phyloP scores from a whole-genome alignment of 2,329 filamentous ascomycete genomes.

The Monosporascus sp. region DNA sequence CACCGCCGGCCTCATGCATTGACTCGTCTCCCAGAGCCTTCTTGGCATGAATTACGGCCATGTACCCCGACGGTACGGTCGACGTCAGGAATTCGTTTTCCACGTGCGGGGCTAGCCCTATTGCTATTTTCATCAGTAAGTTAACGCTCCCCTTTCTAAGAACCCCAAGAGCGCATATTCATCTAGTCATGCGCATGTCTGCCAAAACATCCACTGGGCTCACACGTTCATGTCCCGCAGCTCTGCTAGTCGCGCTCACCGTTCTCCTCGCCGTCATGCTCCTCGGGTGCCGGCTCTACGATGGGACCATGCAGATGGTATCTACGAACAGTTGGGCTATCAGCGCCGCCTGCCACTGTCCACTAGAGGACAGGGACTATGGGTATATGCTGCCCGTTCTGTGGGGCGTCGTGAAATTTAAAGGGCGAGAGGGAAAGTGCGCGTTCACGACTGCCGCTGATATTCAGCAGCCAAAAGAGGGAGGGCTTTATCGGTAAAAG shows the following conservation, averaged over 20 bases:
- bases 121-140: slow-evolving; percentile 20
- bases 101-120: slow-evolving; percentile 24
- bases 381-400: slow-evolving; percentile 21
- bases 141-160: neutral
- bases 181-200: neutral
- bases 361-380: slow-evolving; percentile 13
- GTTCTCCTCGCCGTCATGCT: slow-evolving; percentile 10
- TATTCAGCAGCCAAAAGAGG: slow-evolving; percentile 7
- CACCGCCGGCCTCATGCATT: slow-evolving; percentile 36
- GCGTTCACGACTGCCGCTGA: slow-evolving; percentile 16
- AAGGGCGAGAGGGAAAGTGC: slow-evolving; percentile 13
- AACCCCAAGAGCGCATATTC: neutral
- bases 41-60: slow-evolving; percentile 30
- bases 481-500: slow-evolving; percentile 3
- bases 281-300: slow-evolving; percentile 21
- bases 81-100: slow-evolving; percentile 25
- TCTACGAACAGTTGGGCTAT: slow-evolving; percentile 27
- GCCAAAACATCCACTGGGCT: neutral
- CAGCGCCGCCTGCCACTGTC: slow-evolving; percentile 24
- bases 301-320: slow-evolving; percentile 27
- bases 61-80: slow-evolving; percentile 15
- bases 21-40: slow-evolving; percentile 44
- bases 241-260: slow-evolving; percentile 7
- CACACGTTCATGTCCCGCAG: slow-evolving; percentile 1
- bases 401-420: slow-evolving; percentile 21